These are phyloP conservation scores for Pestalotiopsis sp. DNA, from an alignment of 2,329 filamentous ascomycete species.

Conservation along the genomic window DNA sequence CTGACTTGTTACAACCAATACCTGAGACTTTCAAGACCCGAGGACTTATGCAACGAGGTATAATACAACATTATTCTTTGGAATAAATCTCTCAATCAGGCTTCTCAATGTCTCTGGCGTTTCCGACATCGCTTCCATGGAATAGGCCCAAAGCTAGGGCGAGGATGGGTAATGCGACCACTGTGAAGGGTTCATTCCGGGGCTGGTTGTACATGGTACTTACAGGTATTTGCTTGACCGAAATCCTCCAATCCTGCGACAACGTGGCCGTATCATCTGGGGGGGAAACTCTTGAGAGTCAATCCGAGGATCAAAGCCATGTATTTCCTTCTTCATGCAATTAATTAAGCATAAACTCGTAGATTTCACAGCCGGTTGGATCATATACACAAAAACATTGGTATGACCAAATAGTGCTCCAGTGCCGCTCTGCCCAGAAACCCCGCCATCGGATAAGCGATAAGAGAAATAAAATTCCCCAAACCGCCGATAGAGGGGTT, in stretches of 20 bases:
- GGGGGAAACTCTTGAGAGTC: background rate
- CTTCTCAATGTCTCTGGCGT: too few relatives aligned
- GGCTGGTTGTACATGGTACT: background rate
- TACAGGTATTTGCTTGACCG: background rate
- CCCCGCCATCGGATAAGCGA: constrained; percentile 10
- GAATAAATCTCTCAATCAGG: too few relatives aligned
- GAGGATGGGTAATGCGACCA: background rate
- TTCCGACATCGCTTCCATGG: background rate
- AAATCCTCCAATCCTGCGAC: background rate
- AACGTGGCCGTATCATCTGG: background rate
- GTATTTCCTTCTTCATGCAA: too few relatives aligned
- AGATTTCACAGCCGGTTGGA: too few relatives aligned
- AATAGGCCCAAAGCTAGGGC: background rate
- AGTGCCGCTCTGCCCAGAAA: background rate
- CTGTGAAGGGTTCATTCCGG: background rate
- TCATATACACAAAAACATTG: background rate
- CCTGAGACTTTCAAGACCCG: too few relatives aligned
- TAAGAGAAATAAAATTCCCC: constrained; percentile 10
- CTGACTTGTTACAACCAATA: too few relatives aligned
- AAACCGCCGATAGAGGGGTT: constrained; percentile 5
- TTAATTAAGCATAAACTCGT: too few relatives aligned
- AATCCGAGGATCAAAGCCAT: background rate
- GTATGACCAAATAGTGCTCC: background rate
- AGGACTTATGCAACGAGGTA: background rate
- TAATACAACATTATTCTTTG: background rate